A percentile compares a stretch with the other conserved stretches of the same genome.
phyloP scores from a whole-genome alignment of 2,329 filamentous ascomycete genomes.

The Xylariales sp. region DNA sequence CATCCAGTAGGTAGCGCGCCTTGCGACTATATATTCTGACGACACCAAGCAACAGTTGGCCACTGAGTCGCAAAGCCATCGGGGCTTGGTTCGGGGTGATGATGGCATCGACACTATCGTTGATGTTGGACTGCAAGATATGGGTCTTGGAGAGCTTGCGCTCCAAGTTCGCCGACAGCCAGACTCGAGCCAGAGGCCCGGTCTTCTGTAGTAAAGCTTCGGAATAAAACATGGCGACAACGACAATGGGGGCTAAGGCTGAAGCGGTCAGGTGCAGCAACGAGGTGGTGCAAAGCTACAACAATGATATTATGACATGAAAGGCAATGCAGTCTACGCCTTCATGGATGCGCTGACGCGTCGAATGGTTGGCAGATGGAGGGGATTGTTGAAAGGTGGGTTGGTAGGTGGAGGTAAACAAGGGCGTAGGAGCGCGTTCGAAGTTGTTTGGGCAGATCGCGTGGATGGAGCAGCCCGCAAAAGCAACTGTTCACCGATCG shows the following conservation, averaged over 20 bases:
- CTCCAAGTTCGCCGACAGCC: constrained; percentile 96
- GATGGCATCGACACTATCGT: constrained; percentile 91
- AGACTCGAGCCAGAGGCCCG: constrained; percentile 93
- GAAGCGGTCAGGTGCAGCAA: constrained; percentile 13
- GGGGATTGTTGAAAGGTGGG: not conserved
- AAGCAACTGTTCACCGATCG: not conserved
- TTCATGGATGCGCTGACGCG: constrained; percentile 1
- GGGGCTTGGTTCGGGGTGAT: constrained; percentile 90
- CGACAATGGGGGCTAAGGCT: constrained; percentile 10
- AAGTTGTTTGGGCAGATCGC: constrained; percentile 4
- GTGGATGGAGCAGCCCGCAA: not conserved
- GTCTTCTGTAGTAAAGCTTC: constrained; percentile 94
- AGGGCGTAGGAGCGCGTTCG: constrained; percentile 6
- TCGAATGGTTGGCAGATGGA: constrained; percentile 4
- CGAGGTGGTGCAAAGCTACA: constrained; percentile 3
- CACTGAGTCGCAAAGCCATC: constrained; percentile 89
- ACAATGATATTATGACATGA: constrained; percentile 8
- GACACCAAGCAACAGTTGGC: constrained; percentile 89
- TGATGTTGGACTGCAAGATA: constrained; percentile 89
- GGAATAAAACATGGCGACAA: constrained; percentile 84
- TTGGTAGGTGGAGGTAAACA: constrained; percentile 6
- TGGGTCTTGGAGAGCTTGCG: constrained; percentile 97
- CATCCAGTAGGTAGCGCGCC: constrained; percentile 90
- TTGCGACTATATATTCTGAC: constrained; percentile 97
- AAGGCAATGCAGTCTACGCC: constrained; percentile 9